phyloP scores from a whole-genome alignment of 371 early-diverging fungal species.

The Enterospora canceri region DNA sequence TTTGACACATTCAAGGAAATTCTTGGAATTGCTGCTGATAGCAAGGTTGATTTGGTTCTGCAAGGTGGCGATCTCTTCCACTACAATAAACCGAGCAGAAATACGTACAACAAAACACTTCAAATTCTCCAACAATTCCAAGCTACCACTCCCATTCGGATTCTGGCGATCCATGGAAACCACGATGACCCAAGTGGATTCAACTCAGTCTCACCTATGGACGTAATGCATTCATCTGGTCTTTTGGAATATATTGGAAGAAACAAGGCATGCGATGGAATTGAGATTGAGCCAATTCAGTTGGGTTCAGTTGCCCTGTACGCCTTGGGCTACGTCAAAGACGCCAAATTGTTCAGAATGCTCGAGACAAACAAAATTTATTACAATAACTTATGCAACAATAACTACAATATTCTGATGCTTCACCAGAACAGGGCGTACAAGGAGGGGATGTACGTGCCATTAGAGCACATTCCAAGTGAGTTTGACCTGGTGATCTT shows the following conservation, averaged over 20 bases:
- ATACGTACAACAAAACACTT: constrained; percentile 65
- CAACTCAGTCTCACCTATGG: constrained; percentile 64
- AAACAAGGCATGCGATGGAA: constrained; percentile 62
- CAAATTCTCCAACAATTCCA: constrained; percentile 63
- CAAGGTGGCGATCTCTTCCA: constrained; percentile 97
- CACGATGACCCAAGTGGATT: constrained; percentile 91
- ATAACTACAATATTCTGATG: constrained; percentile 66
- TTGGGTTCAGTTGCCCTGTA: constrained; percentile 69
- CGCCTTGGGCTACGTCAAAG: constrained; percentile 82
- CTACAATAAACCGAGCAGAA: constrained; percentile 79
- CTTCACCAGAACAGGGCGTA: constrained; percentile 70
- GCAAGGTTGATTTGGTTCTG: constrained; percentile 71
- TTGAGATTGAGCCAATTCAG: constrained; percentile 66
- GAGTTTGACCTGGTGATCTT: constrained; percentile 79
- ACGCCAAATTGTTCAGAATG: constrained; percentile 72
- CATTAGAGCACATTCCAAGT: constrained; percentile 67
- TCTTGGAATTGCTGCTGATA: constrained; percentile 62
- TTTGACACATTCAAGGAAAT: constrained; percentile 83
- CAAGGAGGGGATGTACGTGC: constrained; percentile 71
- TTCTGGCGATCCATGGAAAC: constrained; percentile 81
- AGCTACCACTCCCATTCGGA: not conserved
- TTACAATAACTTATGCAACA: constrained; percentile 22
- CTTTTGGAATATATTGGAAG: constrained; percentile 88
- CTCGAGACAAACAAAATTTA: constrained; percentile 65
- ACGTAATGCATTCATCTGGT: constrained; percentile 68